Conservation (phyloP, 768 basidiomycete species). For the Kwoniella bestiolae region DNA sequence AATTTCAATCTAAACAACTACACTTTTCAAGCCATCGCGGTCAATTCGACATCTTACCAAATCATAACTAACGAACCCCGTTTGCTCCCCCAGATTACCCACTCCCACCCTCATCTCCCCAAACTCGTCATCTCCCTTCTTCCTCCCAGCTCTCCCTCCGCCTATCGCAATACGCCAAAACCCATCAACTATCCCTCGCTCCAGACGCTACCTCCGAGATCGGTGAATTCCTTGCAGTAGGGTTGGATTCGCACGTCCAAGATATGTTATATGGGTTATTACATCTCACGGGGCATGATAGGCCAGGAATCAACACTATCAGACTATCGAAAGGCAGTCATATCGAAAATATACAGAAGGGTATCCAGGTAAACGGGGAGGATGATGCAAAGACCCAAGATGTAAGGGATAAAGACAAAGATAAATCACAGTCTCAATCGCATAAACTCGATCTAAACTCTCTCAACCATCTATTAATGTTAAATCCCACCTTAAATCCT, state of each 20-base stretch:
- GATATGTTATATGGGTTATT: constrained; percentile 39
- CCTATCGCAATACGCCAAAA: constrained; percentile 33
- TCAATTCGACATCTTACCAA: no score
- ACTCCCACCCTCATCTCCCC: constrained; percentile 26
- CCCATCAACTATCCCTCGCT: constrained; percentile 27
- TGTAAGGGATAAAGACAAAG: background rate
- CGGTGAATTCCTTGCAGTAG: constrained; percentile 50
- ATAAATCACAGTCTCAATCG: constrained; percentile 58
- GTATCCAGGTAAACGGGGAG: no score
- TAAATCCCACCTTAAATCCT: constrained; percentile 39
- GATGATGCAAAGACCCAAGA: no score
- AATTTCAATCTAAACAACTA: no score
- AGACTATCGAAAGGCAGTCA: constrained; percentile 19
- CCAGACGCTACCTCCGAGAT: constrained; percentile 32
- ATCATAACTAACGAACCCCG: background rate
- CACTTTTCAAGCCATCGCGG: no score
- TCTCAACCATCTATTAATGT: constrained; percentile 32
- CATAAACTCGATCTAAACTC: constrained; percentile 39
- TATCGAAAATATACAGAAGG: background rate
- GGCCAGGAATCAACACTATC: constrained; percentile 37
- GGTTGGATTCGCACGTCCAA: constrained; percentile 40
- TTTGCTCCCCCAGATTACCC: constrained; percentile 16
- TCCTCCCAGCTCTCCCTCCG: constrained; percentile 37
- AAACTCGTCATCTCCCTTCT: constrained; percentile 37
- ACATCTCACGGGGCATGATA: constrained; percentile 34